phyloP scores from a whole-genome alignment of 2,329 filamentous ascomycete species.

The Microdochium paspali region DNA sequence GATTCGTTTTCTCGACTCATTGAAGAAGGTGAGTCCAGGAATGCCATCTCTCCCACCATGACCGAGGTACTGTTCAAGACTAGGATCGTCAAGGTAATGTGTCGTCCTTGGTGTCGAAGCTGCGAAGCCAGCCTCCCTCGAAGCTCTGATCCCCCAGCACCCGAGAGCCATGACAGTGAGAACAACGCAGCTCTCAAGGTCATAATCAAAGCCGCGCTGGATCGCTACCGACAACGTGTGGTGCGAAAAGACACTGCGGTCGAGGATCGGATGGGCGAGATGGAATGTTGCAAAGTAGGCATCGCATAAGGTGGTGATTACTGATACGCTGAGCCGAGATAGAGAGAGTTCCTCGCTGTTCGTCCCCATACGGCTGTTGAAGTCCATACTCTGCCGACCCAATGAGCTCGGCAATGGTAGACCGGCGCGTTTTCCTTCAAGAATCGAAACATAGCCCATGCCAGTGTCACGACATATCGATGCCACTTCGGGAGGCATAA shows the following conservation, averaged over 20 bases:
- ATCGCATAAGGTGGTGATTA: conserved; percentile 40
- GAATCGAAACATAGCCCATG: background rate
- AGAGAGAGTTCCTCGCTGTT: conserved; percentile 28
- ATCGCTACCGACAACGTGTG: conserved; percentile 37
- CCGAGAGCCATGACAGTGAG: conserved; percentile 41
- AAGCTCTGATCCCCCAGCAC: conserved; percentile 35
- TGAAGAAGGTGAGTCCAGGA: conserved; percentile 38
- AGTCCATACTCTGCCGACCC: conserved; percentile 37
- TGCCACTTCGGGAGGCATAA: background rate
- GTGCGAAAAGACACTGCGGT: conserved; percentile 39
- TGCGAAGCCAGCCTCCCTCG: conserved; percentile 37
- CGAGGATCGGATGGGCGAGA: conserved; percentile 40
- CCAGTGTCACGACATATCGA: background rate
- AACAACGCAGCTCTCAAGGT: conserved; percentile 40
- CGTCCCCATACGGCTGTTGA: conserved; percentile 24
- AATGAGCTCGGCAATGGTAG: conserved; percentile 10
- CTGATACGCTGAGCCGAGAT: conserved; percentile 32
- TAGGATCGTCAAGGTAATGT: conserved; percentile 12
- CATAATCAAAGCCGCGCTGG: conserved; percentile 38
- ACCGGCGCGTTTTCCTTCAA: background rate
- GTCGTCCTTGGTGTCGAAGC: conserved; percentile 23
- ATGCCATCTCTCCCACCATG: conserved; percentile 24
- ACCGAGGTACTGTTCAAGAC: conserved; percentile 11
- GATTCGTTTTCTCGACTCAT: conserved; percentile 40
- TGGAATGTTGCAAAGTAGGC: conserved; percentile 46